phyloP scores from a whole-genome alignment of 352 stramenopile species.

The Phytophthora sansomeana region DNA sequence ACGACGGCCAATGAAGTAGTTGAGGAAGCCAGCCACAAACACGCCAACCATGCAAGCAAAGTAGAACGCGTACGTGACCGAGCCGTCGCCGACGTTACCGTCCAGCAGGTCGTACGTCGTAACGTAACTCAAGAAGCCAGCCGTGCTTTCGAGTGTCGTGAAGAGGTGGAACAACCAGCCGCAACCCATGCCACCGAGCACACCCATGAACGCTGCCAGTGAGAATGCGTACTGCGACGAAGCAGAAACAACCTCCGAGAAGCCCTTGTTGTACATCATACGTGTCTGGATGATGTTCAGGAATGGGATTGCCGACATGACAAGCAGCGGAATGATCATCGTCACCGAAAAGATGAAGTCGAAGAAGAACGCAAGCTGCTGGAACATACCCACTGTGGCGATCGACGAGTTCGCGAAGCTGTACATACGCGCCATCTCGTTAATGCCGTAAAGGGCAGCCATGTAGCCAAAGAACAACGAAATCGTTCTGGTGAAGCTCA shows the following conservation, averaged over 20 bases:
- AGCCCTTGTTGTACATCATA: slow-evolving; percentile 94
- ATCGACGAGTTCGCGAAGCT: slow-evolving; percentile 79
- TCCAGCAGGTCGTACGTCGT: slow-evolving; percentile 78
- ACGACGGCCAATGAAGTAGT: slow-evolving; percentile 79
- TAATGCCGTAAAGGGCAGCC: slow-evolving; percentile 77
- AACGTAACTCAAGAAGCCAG: slow-evolving; percentile 81
- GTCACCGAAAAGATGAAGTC: slow-evolving; percentile 83
- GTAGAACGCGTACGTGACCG: slow-evolving; percentile 80
- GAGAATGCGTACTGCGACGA: slow-evolving; percentile 90
- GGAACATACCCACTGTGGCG: slow-evolving; percentile 70
- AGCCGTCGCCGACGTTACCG: slow-evolving; percentile 64
- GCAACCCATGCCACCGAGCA: slow-evolving; percentile 70
- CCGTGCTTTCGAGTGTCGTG: slow-evolving; percentile 72
- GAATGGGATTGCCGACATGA: slow-evolving; percentile 87
- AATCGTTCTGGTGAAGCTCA: slow-evolving; percentile 47
- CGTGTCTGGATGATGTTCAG: slow-evolving; percentile 89
- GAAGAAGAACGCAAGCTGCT: slow-evolving; percentile 87
- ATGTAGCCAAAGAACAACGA: slow-evolving; percentile 87
- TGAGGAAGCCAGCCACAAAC: slow-evolving; percentile 61
- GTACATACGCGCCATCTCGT: slow-evolving; percentile 88
- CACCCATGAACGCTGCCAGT: slow-evolving; percentile 79
- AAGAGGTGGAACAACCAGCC: slow-evolving; percentile 88
- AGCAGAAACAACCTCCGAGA: slow-evolving; percentile 85
- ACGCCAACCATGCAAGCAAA: slow-evolving; percentile 56
- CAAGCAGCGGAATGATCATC: slow-evolving; percentile 79